Base-by-base conservation (phyloP, 2,329 filamentous ascomycete species). In the Sarocladiaceae sp. region DNA sequence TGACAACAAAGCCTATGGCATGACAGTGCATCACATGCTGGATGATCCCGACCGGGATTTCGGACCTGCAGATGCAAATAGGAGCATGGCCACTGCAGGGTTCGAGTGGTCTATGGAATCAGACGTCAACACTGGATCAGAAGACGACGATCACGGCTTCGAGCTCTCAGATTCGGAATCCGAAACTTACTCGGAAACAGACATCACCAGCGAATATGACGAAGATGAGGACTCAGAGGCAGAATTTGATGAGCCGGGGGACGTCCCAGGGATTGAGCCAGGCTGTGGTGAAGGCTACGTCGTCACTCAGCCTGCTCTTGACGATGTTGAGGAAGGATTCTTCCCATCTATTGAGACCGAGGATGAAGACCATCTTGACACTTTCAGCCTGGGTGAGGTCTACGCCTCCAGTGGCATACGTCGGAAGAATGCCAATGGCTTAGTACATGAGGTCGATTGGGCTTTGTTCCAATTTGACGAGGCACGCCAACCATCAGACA, bases 11-110 rank as follows among this genome's bases (percentile, higher is more conserved):
- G 80, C 87, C 0, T 93, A 89, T 56, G 91, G 91, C 11, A 93
- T 97, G 87, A 96, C 88, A 18, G 91, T 97, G 0, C 91, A 97
- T 57, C 91, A 97, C 62, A 91, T 97, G 81, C 78, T 97, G 2
- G 91, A 96, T 69, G 77, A 82, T 46, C 78, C 77, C 1, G 76
- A 77, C 3, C 62, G 64, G 44, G 67, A 72, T 9, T 66, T 66
- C 27, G 55, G 52, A 1, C 51, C 52, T 9, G 48, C 45, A 19
- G 51, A 62, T 33, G 52, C 53, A 3, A 37, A 53, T 41, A 61
- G 57, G 34, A 73, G 59, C 64, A 74, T 58, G 63, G 69, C 55
- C 27, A 61, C 55, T 45, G 60, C 53, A 1, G 58, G 57, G 5
- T 61, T 66, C 4, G 63, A 66, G 13, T 72, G 68, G 69, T 69